Conservation (phyloP, 208 protist species). For the Jaenimonas drosophilae region DNA sequence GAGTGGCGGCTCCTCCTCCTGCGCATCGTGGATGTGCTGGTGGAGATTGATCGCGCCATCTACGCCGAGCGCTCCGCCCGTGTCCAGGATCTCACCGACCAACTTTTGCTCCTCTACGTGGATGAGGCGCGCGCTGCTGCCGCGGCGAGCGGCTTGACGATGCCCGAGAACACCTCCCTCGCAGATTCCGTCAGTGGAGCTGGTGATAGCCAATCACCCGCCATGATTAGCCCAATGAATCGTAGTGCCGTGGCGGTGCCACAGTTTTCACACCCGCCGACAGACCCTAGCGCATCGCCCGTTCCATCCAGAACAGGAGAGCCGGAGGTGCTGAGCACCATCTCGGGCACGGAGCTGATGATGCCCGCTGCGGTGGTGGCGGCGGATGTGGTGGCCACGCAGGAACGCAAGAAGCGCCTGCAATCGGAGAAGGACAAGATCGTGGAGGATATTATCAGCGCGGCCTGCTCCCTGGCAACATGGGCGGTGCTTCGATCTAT, state of each 20-base stretch:
- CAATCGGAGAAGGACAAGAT: constrained; percentile 4
- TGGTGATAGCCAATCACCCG: too few species aligned
- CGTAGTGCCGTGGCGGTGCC: too few species aligned
- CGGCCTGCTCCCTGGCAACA: constrained; percentile 41
- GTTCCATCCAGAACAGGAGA: not conserved
- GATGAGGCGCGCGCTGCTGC: not conserved
- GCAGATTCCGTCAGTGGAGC: not conserved
- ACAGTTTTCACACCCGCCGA: too few species aligned
- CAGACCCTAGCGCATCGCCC: not conserved
- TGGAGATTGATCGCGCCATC: constrained; percentile 33
- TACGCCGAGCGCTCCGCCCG: constrained; percentile 12
- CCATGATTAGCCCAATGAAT: too few species aligned
- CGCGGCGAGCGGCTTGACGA: not conserved
- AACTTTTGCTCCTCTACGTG: not conserved
- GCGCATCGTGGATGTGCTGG: constrained; percentile 26
- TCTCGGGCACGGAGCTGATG: not conserved
- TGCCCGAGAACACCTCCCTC: not conserved
- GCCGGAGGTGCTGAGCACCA: not conserved
- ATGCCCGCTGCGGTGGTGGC: too few species aligned
- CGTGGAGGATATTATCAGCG: constrained; percentile 34
- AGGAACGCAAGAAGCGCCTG: too few species aligned
- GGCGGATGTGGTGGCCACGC: too few species aligned
- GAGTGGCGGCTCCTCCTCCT: constrained; percentile 14
- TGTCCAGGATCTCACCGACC: not conserved
- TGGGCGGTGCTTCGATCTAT: constrained; percentile 58